Percentiles rank a stretch among this genome's conserved stretches.
phyloP scores from a whole-genome alignment of 164 flowering plant species.

The Tinospora cordifolia region DNA sequence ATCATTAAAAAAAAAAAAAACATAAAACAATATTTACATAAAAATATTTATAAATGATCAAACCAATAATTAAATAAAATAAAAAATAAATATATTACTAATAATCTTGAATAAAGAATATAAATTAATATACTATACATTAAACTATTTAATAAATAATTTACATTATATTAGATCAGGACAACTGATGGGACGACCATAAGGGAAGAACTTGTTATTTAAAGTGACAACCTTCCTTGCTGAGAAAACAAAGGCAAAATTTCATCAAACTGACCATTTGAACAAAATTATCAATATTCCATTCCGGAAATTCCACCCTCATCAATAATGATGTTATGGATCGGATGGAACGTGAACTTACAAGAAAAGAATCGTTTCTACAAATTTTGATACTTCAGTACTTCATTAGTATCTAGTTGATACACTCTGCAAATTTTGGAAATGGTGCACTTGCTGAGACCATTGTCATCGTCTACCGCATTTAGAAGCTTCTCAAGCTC shows the following conservation, averaged over 20 bases:
- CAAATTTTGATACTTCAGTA: conserved; percentile 43
- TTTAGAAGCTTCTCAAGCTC: conserved; percentile 47
- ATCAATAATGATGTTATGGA: neutral
- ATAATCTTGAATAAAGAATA: too few species aligned
- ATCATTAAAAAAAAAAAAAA: too few species aligned
- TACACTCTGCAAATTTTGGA: conserved; percentile 54
- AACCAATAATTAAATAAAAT: too few species aligned
- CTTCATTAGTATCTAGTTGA: conserved; percentile 43
- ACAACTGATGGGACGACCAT: too few species aligned
- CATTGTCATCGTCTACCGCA: conserved; percentile 24
- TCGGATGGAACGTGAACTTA: neutral
- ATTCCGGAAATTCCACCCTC: neutral
- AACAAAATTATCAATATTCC: neutral
- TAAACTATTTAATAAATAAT: too few species aligned
- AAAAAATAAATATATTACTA: too few species aligned
- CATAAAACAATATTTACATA: too few species aligned
- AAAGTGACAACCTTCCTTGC: too few species aligned
- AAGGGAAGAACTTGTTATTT: too few species aligned
- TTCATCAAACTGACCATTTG: neutral
- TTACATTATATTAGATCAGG: too few species aligned
- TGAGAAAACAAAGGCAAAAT: neutral
- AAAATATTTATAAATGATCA: too few species aligned
- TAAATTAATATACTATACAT: too few species aligned
- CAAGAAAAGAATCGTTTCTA: conserved; percentile 14
- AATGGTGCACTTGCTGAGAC: conserved; percentile 36